phyloP scores from a whole-genome alignment of 1,139 yeast genomes.

The Suhomyces coccinellae region DNA sequence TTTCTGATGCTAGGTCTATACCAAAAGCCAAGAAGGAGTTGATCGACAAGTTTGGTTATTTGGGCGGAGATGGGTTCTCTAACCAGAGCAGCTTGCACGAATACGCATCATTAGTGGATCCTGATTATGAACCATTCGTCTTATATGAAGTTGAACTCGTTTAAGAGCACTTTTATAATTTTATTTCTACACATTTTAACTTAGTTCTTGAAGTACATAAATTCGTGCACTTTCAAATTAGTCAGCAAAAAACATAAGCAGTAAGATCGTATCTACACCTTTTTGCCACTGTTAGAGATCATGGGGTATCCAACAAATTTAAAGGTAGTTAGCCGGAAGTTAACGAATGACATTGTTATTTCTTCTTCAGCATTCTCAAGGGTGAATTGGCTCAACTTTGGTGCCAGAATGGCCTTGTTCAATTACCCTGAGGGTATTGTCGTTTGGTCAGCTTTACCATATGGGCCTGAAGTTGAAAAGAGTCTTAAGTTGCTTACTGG shows the following conservation, averaged over 20 bases:
- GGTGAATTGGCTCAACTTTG: conserved; percentile 47
- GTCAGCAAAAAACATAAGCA: not conserved
- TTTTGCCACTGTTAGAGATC: not conserved
- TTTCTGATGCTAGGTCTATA: conserved; percentile 39
- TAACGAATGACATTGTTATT: conserved; percentile 48
- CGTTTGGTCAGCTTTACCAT: conserved; percentile 66
- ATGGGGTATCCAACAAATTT: conserved; percentile 41
- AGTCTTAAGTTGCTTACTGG: conserved; percentile 40
- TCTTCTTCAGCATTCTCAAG: conserved; percentile 52
- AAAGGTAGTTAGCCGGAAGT: conserved; percentile 41
- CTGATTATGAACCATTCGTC: conserved; percentile 95
- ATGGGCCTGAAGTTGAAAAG: conserved; percentile 45
- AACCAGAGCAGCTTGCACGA: conserved; percentile 69
- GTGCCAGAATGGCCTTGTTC: conserved; percentile 60
- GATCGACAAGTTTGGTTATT: conserved; percentile 74
- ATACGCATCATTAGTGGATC: conserved; percentile 87
- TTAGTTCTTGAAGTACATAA: not conserved
- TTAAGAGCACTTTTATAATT: conserved; percentile 16
- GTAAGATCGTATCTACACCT: no score
- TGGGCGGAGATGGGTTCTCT: conserved; percentile 87
- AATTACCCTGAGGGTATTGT: conserved; percentile 42
- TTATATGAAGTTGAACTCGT: conserved; percentile 56
- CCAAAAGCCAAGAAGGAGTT: conserved; percentile 67
- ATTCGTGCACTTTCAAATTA: not conserved
- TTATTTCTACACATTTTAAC: conserved; percentile 8